Evolutionary conservation across 192 early-diverging fungal species (phyloP).

Genomic region (Endogone sp.): DNA sequence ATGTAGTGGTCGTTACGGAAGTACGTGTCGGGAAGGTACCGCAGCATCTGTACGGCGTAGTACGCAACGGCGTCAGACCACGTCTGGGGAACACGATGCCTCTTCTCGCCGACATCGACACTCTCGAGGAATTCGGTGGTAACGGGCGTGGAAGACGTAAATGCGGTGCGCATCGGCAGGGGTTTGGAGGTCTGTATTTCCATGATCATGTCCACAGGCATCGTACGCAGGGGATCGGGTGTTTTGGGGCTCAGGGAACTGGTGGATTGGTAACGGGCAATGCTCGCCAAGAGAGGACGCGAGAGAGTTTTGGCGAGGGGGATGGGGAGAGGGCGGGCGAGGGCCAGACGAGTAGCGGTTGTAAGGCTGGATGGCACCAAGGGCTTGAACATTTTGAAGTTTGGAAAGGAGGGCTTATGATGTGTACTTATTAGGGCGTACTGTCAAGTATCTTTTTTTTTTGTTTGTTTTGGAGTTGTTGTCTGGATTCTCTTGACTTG

Average conservation of each 20-base stretch:
- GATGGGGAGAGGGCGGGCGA: background rate
- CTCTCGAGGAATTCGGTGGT: slow-evolving; percentile 36
- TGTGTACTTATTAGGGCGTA: too few species aligned
- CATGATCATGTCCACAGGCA: background rate
- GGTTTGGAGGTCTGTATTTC: background rate
- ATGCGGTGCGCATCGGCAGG: background rate
- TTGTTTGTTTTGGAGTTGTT: too few species aligned
- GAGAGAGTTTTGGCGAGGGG: background rate
- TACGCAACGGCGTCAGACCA: slow-evolving; percentile 62
- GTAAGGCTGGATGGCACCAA: background rate
- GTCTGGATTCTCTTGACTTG: too few species aligned
- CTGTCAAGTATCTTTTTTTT: too few species aligned
- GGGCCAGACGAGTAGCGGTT: background rate
- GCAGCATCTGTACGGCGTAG: slow-evolving; percentile 56
- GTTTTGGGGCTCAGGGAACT: too few species aligned
- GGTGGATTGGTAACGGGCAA: background rate
- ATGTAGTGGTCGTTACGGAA: slow-evolving; percentile 75
- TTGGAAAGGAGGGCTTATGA: too few species aligned
- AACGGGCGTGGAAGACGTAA: background rate
- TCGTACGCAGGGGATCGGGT: background rate
- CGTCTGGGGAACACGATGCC: slow-evolving; percentile 57
- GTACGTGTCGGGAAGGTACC: slow-evolving; percentile 63
- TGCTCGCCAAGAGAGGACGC: background rate
- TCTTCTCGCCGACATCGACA: slow-evolving; percentile 53
- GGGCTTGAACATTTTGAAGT: background rate